Conservation (phyloP, 306 rosid genomes). For the Cucurbita ficifolia region DNA sequence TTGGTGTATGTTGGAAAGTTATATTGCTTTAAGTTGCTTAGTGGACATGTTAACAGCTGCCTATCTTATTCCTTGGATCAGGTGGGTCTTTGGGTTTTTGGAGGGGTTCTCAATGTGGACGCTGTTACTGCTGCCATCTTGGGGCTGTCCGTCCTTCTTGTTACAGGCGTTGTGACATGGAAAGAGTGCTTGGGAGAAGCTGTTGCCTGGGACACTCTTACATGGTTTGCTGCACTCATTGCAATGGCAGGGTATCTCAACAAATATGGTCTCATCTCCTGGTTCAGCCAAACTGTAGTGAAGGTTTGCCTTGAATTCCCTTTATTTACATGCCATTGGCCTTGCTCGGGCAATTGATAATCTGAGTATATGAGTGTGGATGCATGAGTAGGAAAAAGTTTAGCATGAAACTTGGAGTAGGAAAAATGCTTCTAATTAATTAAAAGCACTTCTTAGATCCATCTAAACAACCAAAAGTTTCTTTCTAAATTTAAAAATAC, state of each 20-base stretch:
- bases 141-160: conserved; percentile 77
- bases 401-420: neutral
- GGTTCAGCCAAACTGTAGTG: conserved; percentile 93
- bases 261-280: conserved; percentile 94
- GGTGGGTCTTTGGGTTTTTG: conserved; percentile 98
- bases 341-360: neutral
- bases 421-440: neutral
- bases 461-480: neutral
- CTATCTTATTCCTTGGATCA: conserved; percentile 15
- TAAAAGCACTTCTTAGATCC: neutral
- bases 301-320: conserved; percentile 47
- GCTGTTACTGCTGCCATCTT: conserved; percentile 95
- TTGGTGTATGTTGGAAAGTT: neutral
- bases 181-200: conserved; percentile 93
- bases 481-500: neutral
- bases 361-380: neutral
- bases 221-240: conserved; percentile 99
- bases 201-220: conserved; percentile 99
- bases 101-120: conserved; percentile 58
- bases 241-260: conserved; percentile 99
- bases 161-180: conserved; percentile 94
- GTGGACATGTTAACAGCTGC: neutral
- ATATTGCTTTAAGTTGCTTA: neutral
- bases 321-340: neutral
- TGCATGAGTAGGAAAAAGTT: neutral